phyloP scores from a whole-genome alignment of 2,329 filamentous ascomycete species.

The Aspergillus pseudoviridinutans region DNA sequence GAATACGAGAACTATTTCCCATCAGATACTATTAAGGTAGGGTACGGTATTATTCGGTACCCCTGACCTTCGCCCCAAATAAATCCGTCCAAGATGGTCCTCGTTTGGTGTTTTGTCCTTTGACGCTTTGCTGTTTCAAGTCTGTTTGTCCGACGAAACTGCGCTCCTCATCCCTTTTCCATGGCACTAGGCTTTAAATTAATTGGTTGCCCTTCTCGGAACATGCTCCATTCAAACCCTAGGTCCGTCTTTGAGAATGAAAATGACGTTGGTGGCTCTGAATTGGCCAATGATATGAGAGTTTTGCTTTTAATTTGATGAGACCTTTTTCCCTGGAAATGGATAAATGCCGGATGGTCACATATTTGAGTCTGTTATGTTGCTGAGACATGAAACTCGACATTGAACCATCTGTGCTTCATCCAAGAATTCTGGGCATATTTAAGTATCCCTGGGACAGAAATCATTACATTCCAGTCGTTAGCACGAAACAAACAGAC shows the following conservation, averaged over 20 bases:
- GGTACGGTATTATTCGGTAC: too few relatives aligned
- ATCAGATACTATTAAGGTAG: background rate
- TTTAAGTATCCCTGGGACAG: background rate
- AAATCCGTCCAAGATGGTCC: too few relatives aligned
- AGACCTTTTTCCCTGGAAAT: background rate
- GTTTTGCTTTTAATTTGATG: background rate
- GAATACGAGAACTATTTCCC: background rate
- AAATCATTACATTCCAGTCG: background rate
- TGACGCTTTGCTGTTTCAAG: constrained; percentile 14
- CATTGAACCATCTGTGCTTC: background rate
- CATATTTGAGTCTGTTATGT: background rate
- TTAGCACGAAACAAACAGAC: background rate
- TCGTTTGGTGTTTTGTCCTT: background rate
- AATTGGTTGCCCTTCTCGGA: background rate
- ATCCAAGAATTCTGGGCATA: background rate
- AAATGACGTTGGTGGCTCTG: background rate
- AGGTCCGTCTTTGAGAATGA: background rate
- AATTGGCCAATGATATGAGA: background rate
- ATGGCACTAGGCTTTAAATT: background rate
- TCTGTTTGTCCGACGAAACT: constrained; percentile 4
- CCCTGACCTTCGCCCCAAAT: background rate
- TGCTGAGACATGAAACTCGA: background rate
- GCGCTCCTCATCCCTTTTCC: background rate
- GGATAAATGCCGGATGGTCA: background rate
- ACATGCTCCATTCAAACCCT: background rate